Conservation (phyloP, 2,329 filamentous ascomycete species). For the Exophiala dermatitidis region DNA sequence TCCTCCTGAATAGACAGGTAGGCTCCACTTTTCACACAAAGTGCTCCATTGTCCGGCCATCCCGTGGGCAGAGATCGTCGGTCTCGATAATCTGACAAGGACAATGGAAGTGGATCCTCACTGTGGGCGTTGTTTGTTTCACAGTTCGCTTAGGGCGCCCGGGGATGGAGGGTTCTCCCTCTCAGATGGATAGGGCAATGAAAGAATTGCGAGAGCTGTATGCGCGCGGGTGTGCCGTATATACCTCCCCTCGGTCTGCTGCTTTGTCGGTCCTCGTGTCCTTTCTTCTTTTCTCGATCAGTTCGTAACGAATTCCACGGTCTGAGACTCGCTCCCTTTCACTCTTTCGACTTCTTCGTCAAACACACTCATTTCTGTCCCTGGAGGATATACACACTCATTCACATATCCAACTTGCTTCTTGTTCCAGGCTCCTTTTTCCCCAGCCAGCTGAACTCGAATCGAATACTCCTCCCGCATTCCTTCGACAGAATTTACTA, state of each 20-base stretch:
- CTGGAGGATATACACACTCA: conserved; percentile 22
- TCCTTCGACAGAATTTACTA: too few relatives aligned
- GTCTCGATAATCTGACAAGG: conserved; percentile 20
- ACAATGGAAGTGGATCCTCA: conserved; percentile 9
- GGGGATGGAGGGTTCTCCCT: neutral
- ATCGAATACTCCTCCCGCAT: neutral
- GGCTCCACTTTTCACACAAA: conserved; percentile 7
- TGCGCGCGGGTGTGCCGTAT: conserved; percentile 6
- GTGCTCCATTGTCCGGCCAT: conserved; percentile 3
- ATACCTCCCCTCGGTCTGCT: conserved; percentile 1
- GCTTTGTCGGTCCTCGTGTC: conserved; percentile 4
- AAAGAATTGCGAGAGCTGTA: neutral
- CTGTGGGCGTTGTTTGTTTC: conserved; percentile 14
- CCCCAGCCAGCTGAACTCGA: conserved; percentile 1
- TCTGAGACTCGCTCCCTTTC: conserved; percentile 26
- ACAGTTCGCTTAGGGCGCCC: conserved; percentile 6
- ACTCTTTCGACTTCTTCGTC: conserved; percentile 11
- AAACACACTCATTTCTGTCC: conserved; percentile 21
- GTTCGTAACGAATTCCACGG: conserved; percentile 14
- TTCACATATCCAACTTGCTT: conserved; percentile 1
- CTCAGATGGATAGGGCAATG: too few relatives aligned
- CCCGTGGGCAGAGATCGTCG: conserved; percentile 13
- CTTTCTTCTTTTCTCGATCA: conserved; percentile 10
- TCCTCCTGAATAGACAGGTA: neutral
- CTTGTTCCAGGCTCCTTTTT: conserved; percentile 4